A percentile compares a stretch with the other conserved stretches of the same genome.
These are phyloP conservation scores for Naganishia cerealis DNA, from an alignment of 1,284 basidiomycete genomes.

Conservation along the genomic window DNA sequence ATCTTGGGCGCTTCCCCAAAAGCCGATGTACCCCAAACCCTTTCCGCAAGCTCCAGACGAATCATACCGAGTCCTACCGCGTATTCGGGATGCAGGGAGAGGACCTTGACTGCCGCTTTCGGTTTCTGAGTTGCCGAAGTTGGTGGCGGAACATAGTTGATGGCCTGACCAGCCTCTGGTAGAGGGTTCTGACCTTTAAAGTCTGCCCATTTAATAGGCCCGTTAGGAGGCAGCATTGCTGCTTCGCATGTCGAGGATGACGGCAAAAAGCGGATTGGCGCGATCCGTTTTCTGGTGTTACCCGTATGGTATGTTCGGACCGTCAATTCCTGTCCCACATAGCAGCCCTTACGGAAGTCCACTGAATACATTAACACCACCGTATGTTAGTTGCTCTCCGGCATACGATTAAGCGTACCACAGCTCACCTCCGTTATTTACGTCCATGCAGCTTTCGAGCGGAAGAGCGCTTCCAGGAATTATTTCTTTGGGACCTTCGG, in stretches of 20 bases:
- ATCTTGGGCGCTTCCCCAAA: constrained; percentile 13
- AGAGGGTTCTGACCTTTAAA: not conserved
- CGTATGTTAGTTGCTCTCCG: not conserved
- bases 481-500: constrained; percentile 81
- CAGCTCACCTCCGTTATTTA: constrained; percentile 81
- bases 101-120: constrained; percentile 47
- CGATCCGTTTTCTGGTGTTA: constrained; percentile 82
- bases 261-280: constrained; percentile 63
- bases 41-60: constrained; percentile 50
- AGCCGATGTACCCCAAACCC: constrained; percentile 42
- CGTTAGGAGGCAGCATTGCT: constrained; percentile 18
- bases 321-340: constrained; percentile 95
- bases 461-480: constrained; percentile 76
- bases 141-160: constrained; percentile 32
- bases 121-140: constrained; percentile 44
- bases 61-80: constrained; percentile 49
- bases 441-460: constrained; percentile 88
- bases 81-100: constrained; percentile 38
- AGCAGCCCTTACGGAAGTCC: constrained; percentile 96
- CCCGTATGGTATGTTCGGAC: constrained; percentile 96
- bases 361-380: constrained; percentile 59
- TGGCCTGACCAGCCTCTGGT: constrained; percentile 26
- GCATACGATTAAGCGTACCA: not conserved
- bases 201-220: constrained; percentile 13
- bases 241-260: constrained; percentile 46